Percentiles rank a stretch among this genome's conserved stretches.
These are phyloP conservation scores for Colletotrichum chlorophyti DNA, from an alignment of 2,329 filamentous ascomycete species.

Conservation along the genomic window DNA sequence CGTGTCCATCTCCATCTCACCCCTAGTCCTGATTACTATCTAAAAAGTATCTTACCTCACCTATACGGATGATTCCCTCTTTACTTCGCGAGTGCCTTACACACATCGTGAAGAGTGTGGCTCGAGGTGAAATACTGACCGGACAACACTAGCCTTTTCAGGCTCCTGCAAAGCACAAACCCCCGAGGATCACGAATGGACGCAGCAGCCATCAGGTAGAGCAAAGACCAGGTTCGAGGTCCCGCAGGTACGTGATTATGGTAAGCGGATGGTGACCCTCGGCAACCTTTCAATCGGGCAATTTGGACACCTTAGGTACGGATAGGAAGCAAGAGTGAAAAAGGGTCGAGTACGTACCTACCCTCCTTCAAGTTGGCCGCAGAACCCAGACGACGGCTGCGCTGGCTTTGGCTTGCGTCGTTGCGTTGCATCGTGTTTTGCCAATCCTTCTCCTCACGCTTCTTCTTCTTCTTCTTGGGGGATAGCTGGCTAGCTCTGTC, in stretches of 20 bases:
- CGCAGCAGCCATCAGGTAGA: too few species aligned
- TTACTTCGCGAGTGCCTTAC: too few species aligned
- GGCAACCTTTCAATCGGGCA: conserved; percentile 4
- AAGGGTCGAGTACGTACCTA: conserved; percentile 24
- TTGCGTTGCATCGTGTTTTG: conserved; percentile 15
- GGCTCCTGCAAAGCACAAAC: too few species aligned
- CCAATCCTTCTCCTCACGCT: conserved; percentile 15
- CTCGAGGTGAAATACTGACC: too few species aligned
- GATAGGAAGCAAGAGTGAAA: background rate
- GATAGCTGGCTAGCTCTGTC: too few species aligned
- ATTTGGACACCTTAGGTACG: background rate
- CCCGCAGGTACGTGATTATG: background rate
- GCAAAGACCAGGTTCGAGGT: background rate
- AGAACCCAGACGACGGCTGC: conserved; percentile 5
- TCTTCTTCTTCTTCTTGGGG: conserved; percentile 2
- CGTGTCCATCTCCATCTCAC: conserved; percentile 1
- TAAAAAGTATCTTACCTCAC: too few species aligned
- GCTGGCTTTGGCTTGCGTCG: conserved; percentile 11
- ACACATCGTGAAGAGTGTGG: too few species aligned
- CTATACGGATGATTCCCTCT: too few species aligned
- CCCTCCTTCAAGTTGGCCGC: conserved; percentile 15
- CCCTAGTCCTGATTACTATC: too few species aligned
- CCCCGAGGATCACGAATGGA: too few species aligned
- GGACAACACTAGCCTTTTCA: too few species aligned
- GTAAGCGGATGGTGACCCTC: background rate